Evolutionary conservation across 2,329 filamentous ascomycete genomes (phyloP), one percentile per base, ranked within the genome.

Genomic region (Calonectria multiphialidica): DNA sequence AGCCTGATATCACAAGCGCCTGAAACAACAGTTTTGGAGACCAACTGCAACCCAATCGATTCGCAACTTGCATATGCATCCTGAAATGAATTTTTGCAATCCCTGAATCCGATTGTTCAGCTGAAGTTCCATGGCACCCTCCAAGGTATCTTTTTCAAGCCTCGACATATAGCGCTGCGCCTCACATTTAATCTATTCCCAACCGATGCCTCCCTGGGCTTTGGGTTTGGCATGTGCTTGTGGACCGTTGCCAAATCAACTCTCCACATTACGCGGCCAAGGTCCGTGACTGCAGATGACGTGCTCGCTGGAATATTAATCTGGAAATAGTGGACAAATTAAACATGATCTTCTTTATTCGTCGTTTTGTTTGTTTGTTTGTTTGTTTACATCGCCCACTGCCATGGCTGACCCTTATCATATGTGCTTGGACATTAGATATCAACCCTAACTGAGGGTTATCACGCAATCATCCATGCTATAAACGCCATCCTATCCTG

Each of bases 391-490:
- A 59, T 42, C 12, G n/a, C 23, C 44, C n/a, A 12, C n/a, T 40
- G n/a, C 21, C 53, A 25, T 8, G 37, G 33, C 10, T 21, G 13
- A 40, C 53, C 35, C 53, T 59, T 59, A 59, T 59, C 53, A 16
- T 16, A 18, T 30, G 53, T 33, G 33, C 33, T 59, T 40, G n/a
- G 21, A 18, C 21, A n/a, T 18, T 59, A n/a, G 33, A 59, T 59
- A 33, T 40, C 35, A 5, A 59, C 21, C 33, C 53, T 59, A 25
- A 45, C 18, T 30, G 3, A 13, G 25, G 35, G 16, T 62, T 30
- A 66, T 66, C 53, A 70, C 62, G 53, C 68, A 66, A 66, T 66
- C 30, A 15, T 66, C 50, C 15, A 16, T 35, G 40, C 33, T 18
- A 30, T 44, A 67, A 44, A 61, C 42, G 44, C 33, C 66, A 59